Evolutionary conservation across 441 rosid species (phyloP).

Genomic region (Erysimum cheiri): DNA sequence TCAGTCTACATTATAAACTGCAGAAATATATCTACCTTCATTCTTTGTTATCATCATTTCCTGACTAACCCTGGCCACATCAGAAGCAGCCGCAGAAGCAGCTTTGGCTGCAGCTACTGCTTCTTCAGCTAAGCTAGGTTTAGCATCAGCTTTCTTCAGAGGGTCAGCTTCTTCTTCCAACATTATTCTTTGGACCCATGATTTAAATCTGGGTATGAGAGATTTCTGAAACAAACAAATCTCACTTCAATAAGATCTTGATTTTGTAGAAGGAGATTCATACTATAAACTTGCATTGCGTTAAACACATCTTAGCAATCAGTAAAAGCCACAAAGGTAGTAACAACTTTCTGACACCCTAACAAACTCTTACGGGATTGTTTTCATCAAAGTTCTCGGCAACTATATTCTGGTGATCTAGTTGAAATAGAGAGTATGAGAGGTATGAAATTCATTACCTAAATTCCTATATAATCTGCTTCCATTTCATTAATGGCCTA

Average conservation of each 20-base stretch:
- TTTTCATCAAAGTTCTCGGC: background rate
- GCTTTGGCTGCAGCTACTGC: slow-evolving; percentile 94
- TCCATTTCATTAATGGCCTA: slow-evolving; percentile 5
- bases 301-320: slow-evolving; percentile 23
- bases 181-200: slow-evolving; percentile 84
- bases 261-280: slow-evolving; percentile 8
- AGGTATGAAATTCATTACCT: background rate
- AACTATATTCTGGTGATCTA: background rate
- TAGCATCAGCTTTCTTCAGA: slow-evolving; percentile 49
- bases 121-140: slow-evolving; percentile 88
- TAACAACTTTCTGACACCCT: background rate
- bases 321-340: background rate
- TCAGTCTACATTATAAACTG: background rate
- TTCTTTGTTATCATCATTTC: slow-evolving; percentile 71
- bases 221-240: slow-evolving; percentile 61
- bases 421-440: background rate
- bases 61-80: slow-evolving; percentile 89
- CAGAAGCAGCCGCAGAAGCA: slow-evolving; percentile 90
- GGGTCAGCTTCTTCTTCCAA: slow-evolving; percentile 68
- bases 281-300: slow-evolving; percentile 18
- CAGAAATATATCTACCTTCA: slow-evolving; percentile 57
- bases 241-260: slow-evolving; percentile 19
- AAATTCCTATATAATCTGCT: slow-evolving; percentile 1
- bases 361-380: background rate
- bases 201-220: slow-evolving; percentile 76